Base-by-base conservation (phyloP, 257 asterid species). In the Scutellaria barbata region DNA sequence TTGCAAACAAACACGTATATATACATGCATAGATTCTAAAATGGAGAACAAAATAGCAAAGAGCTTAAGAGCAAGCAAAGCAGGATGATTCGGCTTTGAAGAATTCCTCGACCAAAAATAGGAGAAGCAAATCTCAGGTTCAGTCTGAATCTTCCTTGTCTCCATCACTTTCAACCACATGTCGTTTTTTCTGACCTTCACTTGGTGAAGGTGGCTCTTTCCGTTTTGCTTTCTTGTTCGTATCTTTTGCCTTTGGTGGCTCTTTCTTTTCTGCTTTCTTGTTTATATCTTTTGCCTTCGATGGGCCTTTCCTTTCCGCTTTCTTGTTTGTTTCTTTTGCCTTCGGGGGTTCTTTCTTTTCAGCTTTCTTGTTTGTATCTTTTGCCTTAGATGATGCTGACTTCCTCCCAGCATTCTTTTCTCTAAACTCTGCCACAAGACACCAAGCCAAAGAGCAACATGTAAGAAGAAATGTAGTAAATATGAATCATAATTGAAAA, bases 341-440 rank as follows among this genome's bases (percentile, higher is more conserved):
- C 43, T 10, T 56, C 6, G 63, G 12, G 1, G 39, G 35, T 53
- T 33, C 20, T 53, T 76, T 84, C 74, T 74, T 77, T 66, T 47
- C 75, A 7, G 86, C 51, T 39, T 81, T 79, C 66, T 73, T 81
- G 81, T 66, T 45, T 79, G 83, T 68, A 83, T 83, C 76, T 81
- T 56, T 8, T 17, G 11, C 80, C 67, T 72, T 81, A 0, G 80
- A 72, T 12, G 87, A 76, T 45, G 68, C 83, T 0, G 89, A 66
- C 85, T 84, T 91, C 85, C 69, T 83, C 62, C 42, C 86, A 53
- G 86, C 82, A 72, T 89, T 88, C 87, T 77, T 91, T 80, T 76
- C 82, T 79, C 92, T 85, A 50, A 84, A 86, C 76, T 82, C 98
- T 94, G 89, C 68, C 58, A 72, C 65, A 63, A 72, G 30, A 66